Evolutionary conservation across 139 green algal genomes (phyloP).

Genomic region (Chlamydomonas sp.): DNA sequence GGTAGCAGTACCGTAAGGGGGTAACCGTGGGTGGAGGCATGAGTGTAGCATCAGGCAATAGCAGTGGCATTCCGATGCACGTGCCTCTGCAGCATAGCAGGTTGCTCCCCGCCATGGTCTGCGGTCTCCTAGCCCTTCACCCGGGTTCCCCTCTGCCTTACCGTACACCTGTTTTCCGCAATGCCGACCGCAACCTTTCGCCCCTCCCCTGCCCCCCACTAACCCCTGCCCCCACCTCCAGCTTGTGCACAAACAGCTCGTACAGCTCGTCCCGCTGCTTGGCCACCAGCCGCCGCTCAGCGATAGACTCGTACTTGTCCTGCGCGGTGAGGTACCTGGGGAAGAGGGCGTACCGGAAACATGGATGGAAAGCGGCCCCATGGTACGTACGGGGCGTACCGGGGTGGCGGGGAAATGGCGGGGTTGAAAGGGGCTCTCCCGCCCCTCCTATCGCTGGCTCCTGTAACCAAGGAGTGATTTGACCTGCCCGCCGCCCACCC

Average conservation of each 20-base stretch:
- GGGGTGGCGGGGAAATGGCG: neutral
- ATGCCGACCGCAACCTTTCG: no score
- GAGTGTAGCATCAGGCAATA: no score
- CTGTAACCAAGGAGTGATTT: neutral
- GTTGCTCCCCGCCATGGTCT: no score
- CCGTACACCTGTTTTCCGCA: no score
- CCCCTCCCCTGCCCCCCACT: no score
- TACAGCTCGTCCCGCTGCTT: constrained; percentile 38
- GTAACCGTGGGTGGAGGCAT: no score
- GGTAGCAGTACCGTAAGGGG: no score
- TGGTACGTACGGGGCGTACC: neutral
- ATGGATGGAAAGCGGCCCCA: neutral
- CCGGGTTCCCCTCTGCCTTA: no score
- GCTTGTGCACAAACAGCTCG: constrained; percentile 11
- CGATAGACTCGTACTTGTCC: constrained; percentile 30
- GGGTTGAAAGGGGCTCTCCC: neutral
- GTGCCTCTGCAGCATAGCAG: no score
- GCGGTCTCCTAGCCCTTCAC: no score
- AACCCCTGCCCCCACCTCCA: constrained; percentile 3
- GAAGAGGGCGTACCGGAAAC: neutral
- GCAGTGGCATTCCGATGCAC: no score
- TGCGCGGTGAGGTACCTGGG: constrained; percentile 31
- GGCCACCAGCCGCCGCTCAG: constrained; percentile 21
- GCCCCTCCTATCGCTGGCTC: neutral
- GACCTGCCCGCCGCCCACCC: neutral